A percentile compares a stretch with the other conserved stretches of the same genome.
Conservation (phyloP, 1,284 basidiomycete genomes). For the Trichosporon ovoides region DNA sequence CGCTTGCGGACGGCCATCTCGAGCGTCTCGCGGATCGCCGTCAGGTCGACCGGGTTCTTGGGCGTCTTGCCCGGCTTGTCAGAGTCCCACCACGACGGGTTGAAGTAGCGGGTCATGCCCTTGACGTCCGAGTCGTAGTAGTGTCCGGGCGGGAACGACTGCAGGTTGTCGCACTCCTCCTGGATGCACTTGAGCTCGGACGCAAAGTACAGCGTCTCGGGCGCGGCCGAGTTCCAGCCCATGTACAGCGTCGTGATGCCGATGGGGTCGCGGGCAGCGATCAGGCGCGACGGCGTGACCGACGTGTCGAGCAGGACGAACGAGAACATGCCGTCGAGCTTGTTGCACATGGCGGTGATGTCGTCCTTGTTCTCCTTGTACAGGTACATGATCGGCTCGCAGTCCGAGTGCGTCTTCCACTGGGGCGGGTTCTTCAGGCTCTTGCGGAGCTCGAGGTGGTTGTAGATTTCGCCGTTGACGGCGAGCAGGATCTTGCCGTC, state of each 20-base stretch:
- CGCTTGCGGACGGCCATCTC: slow-evolving; percentile 93
- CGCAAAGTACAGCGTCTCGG: slow-evolving; percentile 84
- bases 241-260: slow-evolving; percentile 98
- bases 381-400: slow-evolving; percentile 91
- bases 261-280: slow-evolving; percentile 95
- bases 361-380: slow-evolving; percentile 70
- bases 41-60: slow-evolving; percentile 63
- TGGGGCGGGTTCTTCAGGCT: slow-evolving; percentile 61
- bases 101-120: slow-evolving; percentile 73
- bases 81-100: slow-evolving; percentile 81
- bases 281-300: slow-evolving; percentile 78
- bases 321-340: slow-evolving; percentile 98
- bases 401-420: slow-evolving; percentile 98
- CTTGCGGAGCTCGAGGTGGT: slow-evolving; percentile 79
- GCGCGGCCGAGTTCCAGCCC: slow-evolving; percentile 80
- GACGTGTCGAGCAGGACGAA: slow-evolving; percentile 94
- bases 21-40: slow-evolving; percentile 68
- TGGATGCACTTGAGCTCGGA: slow-evolving; percentile 92
- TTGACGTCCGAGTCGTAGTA: slow-evolving; percentile 78
- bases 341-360: slow-evolving; percentile 65
- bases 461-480: slow-evolving; percentile 99
- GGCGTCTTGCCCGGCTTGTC: slow-evolving; percentile 60
- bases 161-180: slow-evolving; percentile 90
- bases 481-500: slow-evolving; percentile 81
- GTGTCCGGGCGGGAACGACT: slow-evolving; percentile 95